Percentiles rank a stretch among this genome's conserved stretches.
Evolutionary conservation across 805 yeast genomes (phyloP).

Genomic region (Pichia paraexigua): DNA sequence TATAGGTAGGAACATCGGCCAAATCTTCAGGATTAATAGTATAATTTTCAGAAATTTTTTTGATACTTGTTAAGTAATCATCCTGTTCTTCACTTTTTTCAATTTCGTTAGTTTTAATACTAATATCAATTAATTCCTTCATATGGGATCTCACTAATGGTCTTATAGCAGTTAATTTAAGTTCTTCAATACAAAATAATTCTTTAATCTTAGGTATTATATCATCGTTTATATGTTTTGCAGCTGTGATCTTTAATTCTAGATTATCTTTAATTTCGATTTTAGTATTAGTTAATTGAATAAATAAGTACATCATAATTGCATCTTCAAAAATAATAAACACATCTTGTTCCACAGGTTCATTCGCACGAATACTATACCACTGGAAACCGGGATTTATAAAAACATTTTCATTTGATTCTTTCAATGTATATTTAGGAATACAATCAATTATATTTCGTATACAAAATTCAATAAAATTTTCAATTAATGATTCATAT

Average conservation of each 20-base stretch:
- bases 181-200: neutral
- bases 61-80: conserved; percentile 10
- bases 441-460: neutral
- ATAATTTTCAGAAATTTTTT: conserved; percentile 26
- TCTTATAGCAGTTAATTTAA: neutral
- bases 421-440: neutral
- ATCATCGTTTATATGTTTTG: neutral
- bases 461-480: conserved; percentile 10
- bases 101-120: neutral
- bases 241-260: neutral
- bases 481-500: conserved; percentile 16
- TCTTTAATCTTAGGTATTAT: neutral
- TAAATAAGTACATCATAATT: conserved; percentile 20
- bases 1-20: conserved; percentile 46
- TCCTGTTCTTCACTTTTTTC: conserved; percentile 1
- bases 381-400: neutral
- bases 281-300: conserved; percentile 4
- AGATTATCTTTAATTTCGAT: neutral
- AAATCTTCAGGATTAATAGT: conserved; percentile 51
- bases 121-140: neutral
- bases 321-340: conserved; percentile 25
- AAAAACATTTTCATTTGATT: neutral
- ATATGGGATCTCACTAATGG: neutral
- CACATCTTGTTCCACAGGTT: conserved; percentile 12
- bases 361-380: conserved; percentile 7